Evolutionary conservation across 1,284 basidiomycete species (phyloP).

Genomic region (Marasmius sp.): DNA sequence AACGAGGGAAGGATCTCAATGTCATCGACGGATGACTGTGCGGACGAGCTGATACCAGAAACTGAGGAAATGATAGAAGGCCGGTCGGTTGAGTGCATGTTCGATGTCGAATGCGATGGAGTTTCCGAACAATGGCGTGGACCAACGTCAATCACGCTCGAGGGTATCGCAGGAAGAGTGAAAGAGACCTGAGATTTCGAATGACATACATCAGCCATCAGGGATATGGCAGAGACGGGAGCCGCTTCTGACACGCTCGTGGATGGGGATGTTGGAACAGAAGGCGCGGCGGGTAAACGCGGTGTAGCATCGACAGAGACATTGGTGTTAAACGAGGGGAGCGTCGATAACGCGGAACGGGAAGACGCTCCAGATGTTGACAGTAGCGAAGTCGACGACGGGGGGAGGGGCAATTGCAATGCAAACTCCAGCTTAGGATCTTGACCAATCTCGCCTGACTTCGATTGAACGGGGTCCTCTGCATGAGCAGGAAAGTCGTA

Average conservation of each 20-base stretch:
- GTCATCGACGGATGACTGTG: too few species aligned
- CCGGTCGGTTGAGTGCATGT: too few species aligned
- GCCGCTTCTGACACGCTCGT: background rate
- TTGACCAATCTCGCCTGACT: background rate
- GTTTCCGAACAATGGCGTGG: too few species aligned
- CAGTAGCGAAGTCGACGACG: background rate
- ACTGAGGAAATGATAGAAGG: too few species aligned
- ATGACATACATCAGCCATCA: background rate
- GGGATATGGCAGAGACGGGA: background rate
- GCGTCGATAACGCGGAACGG: background rate
- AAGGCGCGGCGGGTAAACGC: background rate
- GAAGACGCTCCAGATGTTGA: background rate
- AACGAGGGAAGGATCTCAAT: too few species aligned
- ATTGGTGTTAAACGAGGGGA: background rate
- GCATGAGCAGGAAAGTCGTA: background rate
- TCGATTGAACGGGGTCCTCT: background rate
- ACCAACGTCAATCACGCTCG: too few species aligned
- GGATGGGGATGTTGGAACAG: background rate
- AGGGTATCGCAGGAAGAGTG: background rate
- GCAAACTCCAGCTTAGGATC: background rate
- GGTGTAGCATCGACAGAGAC: background rate
- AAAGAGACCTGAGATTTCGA: background rate
- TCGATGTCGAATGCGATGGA: too few species aligned
- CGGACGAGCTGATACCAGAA: too few species aligned
- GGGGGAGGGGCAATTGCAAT: background rate